Evolutionary conservation across 2,329 filamentous ascomycete species (phyloP).

Genomic region (Ophiocordyceps camponoti-rufipedis): DNA sequence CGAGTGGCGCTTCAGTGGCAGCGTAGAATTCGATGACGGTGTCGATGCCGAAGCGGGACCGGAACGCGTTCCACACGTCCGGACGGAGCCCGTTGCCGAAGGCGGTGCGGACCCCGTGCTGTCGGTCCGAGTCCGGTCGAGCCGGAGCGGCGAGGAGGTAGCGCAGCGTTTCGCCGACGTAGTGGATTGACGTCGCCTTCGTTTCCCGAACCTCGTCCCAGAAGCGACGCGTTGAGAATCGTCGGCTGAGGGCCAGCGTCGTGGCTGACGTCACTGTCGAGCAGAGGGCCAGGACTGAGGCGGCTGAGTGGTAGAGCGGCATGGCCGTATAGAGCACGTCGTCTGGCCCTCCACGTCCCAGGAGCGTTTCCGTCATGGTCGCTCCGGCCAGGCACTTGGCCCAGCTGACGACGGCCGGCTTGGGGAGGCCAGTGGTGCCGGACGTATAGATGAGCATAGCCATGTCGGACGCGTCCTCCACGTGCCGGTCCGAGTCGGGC

Average conservation of each 20-base stretch:
- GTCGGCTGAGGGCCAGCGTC: conserved; percentile 54
- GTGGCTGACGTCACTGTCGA: conserved; percentile 40
- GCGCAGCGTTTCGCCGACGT: conserved; percentile 74
- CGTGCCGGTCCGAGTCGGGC: conserved; percentile 36
- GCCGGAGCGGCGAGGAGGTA: conserved; percentile 54
- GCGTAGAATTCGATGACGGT: conserved; percentile 68
- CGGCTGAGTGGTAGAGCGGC: conserved; percentile 79
- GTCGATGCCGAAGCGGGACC: conserved; percentile 59
- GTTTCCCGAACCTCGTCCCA: conserved; percentile 58
- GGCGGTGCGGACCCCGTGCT: conserved; percentile 54
- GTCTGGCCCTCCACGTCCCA: conserved; percentile 31
- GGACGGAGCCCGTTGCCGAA: conserved; percentile 76
- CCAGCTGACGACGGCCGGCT: conserved; percentile 63
- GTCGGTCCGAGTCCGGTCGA: conserved; percentile 49
- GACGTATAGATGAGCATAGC: conserved; percentile 69
- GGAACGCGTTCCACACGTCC: conserved; percentile 73
- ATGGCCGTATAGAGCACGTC: conserved; percentile 76
- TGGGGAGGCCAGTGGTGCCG: conserved; percentile 71
- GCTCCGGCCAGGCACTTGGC: conserved; percentile 38
- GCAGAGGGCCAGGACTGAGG: conserved; percentile 49
- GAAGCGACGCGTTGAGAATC: conserved; percentile 61
- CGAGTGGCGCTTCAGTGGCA: conserved; percentile 53
- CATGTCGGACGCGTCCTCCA: conserved; percentile 34
- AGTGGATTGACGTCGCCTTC: conserved; percentile 62
- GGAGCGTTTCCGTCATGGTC: conserved; percentile 20